Evolutionary conservation across 805 yeast genomes (phyloP), one percentile per base, ranked within the genome.

Genomic region (Wickerhamiella lipophila): DNA sequence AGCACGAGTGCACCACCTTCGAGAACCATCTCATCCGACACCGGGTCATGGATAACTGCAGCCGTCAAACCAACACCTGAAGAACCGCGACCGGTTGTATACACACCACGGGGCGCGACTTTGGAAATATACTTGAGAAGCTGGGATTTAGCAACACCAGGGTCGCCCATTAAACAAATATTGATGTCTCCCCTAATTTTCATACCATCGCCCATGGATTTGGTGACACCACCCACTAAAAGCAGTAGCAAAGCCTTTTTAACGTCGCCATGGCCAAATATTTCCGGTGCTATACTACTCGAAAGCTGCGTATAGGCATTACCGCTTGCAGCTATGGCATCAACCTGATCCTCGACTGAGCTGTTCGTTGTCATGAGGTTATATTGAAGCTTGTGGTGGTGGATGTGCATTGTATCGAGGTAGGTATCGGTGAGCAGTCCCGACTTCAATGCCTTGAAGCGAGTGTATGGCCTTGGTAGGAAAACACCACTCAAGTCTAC

Each of bases 51-150:
- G 94, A 92, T 87, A 30, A 92, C 98, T 0, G 98, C 98, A 1
- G 98, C 98, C 3, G 98, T 92, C 59, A 92, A 72, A 69, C 98
- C 98, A 42, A 92, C 98, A 50, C 98, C 98, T 0, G 98, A 92
- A 3, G 96, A 87, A 64, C 98, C 98, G 60, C 94, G 79, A 68
- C 98, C 98, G 1, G 98, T 92, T 7, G 98, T 92, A 65, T 92
- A 92, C 26, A 92, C 94, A 46, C 95, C 94, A 61, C 97, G 75
- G 26, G 98, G 98, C 3, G 97, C 92, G 49, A 92, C 83, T 59
- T 88, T 86, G 52, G 86, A 75, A 55, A 92, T 85, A 29, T 94
- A 82, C 64, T 92, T 92, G 55, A 92, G 72, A 60, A 92, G 71
- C 73, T 92, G 98, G 2, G 97, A 92, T 67, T 92, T 92, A 60